These are phyloP conservation scores for Nakaseomyces sp. DNA, from an alignment of 1,139 yeast species.

Conservation along the genomic window DNA sequence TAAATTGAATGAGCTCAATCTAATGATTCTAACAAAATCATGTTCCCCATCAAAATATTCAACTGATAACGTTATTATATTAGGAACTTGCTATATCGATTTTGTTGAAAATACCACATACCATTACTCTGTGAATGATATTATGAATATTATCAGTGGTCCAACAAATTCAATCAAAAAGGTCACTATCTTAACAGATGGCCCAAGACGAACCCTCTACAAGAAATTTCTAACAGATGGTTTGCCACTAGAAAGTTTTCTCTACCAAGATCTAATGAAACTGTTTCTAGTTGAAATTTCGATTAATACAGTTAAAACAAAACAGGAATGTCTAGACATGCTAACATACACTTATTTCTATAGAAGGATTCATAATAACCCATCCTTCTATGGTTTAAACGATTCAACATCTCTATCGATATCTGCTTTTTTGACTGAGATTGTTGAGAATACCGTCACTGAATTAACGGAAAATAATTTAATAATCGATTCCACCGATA, in stretches of 20 bases:
- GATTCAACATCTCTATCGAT: slow-evolving; percentile 59
- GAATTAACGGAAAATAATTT: slow-evolving; percentile 56
- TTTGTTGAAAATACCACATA: slow-evolving; percentile 63
- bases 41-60: slow-evolving; percentile 44
- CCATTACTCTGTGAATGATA: slow-evolving; percentile 57
- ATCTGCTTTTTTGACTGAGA: slow-evolving; percentile 73
- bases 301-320: slow-evolving; percentile 50
- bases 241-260: slow-evolving; percentile 74
- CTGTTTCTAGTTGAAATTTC: slow-evolving; percentile 64
- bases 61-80: slow-evolving; percentile 48
- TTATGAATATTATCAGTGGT: slow-evolving; percentile 61
- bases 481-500: slow-evolving; percentile 47
- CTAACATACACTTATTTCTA: slow-evolving; percentile 77
- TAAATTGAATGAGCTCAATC: slow-evolving; percentile 40
- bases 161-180: slow-evolving; percentile 31
- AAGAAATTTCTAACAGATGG: slow-evolving; percentile 64
- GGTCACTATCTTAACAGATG: slow-evolving; percentile 50
- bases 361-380: slow-evolving; percentile 70
- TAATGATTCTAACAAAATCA: slow-evolving; percentile 53
- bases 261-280: slow-evolving; percentile 54
- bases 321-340: slow-evolving; percentile 90
- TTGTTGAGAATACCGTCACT: slow-evolving; percentile 63
- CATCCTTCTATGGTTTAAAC: slow-evolving; percentile 75
- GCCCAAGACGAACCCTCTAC: slow-evolving; percentile 53
- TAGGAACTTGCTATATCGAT: slow-evolving; percentile 68